phyloP scores from a whole-genome alignment of 2,329 filamentous ascomycete genomes.

The Fusarium cicatricum region DNA sequence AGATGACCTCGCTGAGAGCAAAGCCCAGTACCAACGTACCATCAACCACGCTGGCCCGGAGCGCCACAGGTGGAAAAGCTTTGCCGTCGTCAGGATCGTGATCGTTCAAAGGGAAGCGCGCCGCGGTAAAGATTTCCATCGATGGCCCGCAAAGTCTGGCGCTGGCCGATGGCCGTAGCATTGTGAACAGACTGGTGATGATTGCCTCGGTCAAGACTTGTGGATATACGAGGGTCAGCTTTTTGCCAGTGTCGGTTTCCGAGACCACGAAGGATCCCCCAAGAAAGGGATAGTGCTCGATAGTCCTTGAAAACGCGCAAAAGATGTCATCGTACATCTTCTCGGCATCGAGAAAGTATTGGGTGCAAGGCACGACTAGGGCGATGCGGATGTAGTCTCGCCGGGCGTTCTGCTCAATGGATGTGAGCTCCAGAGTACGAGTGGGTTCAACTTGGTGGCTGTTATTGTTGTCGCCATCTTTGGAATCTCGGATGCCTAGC shows the following conservation, averaged over 20 bases:
- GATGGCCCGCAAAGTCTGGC: neutral
- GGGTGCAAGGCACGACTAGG: slow-evolving; percentile 7
- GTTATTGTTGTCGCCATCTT: neutral
- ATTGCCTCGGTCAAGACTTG: neutral
- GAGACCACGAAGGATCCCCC: slow-evolving; percentile 12
- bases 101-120: slow-evolving; percentile 7
- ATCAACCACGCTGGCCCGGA: slow-evolving; percentile 7
- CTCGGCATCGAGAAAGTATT: neutral
- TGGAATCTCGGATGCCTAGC: neutral
- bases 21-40: slow-evolving; percentile 28
- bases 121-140: neutral
- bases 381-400: slow-evolving; percentile 29
- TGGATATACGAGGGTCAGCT: slow-evolving; percentile 19
- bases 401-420: slow-evolving; percentile 25
- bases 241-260: neutral
- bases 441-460: neutral
- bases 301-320: slow-evolving; percentile 7
- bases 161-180: neutral
- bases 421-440: slow-evolving; percentile 16
- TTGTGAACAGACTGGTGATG: neutral
- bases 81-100: neutral
- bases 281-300: slow-evolving; percentile 29
- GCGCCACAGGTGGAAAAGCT: slow-evolving; percentile 13
- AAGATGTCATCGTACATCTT: neutral
- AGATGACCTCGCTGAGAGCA: slow-evolving; percentile 27